Conservation (phyloP, 495 filamentous ascomycete genomes). For the Penicillium verhagenii region DNA sequence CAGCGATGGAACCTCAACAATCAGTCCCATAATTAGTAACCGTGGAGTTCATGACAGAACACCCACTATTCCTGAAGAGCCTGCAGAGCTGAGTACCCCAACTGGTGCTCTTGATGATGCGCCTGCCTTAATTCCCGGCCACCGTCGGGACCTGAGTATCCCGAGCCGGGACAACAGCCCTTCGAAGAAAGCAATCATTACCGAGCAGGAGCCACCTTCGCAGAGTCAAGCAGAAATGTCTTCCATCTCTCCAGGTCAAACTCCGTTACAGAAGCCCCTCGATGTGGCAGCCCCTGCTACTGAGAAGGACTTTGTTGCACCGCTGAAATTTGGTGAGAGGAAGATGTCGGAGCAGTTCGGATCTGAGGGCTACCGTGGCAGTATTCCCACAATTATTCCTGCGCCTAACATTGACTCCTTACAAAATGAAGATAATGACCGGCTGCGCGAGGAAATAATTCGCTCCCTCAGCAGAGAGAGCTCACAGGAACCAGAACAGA, state of each 20-base stretch:
- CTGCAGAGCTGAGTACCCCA: constrained; percentile 35
- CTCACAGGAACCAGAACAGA: constrained; percentile 33
- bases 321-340: constrained; percentile 31
- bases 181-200: constrained; percentile 55
- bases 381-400: constrained; percentile 51
- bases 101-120: constrained; percentile 22
- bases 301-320: constrained; percentile 42
- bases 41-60: constrained; percentile 41
- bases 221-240: constrained; percentile 46
- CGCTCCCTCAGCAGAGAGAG: constrained; percentile 62
- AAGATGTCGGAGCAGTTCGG: constrained; percentile 8
- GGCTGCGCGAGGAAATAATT: constrained; percentile 77
- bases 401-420: constrained; percentile 44
- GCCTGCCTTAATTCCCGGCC: constrained; percentile 50
- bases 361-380: constrained; percentile 20
- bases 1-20: constrained; percentile 62
- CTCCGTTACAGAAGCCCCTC: constrained; percentile 4
- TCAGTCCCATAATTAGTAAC: constrained; percentile 67
- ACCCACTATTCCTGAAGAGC: constrained; percentile 59
- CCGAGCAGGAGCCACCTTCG: constrained; percentile 38
- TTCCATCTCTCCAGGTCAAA: constrained; percentile 25
- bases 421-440: constrained; percentile 72
- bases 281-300: constrained; percentile 14
- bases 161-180: constrained; percentile 64
- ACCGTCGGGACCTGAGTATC: constrained; percentile 60